Conservation (phyloP, 768 basidiomycete genomes). For the Steccherinum ochraceum region DNA sequence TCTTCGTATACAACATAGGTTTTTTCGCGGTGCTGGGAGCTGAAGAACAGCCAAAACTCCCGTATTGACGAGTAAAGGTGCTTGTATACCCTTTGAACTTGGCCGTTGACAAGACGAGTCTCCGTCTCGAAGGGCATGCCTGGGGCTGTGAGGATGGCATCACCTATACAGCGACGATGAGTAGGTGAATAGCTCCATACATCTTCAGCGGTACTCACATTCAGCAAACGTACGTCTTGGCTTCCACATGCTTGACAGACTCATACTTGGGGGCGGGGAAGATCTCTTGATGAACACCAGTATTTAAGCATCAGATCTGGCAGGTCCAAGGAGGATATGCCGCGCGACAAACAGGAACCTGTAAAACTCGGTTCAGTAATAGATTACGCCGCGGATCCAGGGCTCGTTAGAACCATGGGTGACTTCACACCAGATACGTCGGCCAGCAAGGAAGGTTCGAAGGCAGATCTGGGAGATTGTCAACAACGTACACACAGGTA, state of each 20-base stretch:
- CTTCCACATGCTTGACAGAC: neutral
- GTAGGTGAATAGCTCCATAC: neutral
- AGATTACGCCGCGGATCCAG: neutral
- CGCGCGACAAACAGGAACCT: neutral
- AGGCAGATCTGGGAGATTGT: no score
- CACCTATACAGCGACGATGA: neutral
- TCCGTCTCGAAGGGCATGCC: slow-evolving; percentile 31
- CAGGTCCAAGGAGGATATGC: neutral
- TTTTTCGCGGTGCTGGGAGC: slow-evolving; percentile 32
- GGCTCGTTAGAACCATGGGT: neutral
- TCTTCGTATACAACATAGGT: slow-evolving; percentile 52
- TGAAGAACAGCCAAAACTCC: slow-evolving; percentile 43
- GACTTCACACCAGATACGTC: no score
- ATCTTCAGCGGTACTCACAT: neutral
- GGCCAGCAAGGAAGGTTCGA: no score
- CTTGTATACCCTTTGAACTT: slow-evolving; percentile 47
- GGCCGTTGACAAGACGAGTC: slow-evolving; percentile 39
- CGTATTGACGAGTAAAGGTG: slow-evolving; percentile 45
- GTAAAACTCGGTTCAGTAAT: neutral
- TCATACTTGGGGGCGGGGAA: neutral
- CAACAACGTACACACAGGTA: no score
- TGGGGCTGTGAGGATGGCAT: slow-evolving; percentile 6
- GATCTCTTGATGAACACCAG: neutral
- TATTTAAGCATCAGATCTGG: neutral
- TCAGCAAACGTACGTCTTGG: neutral